phyloP scores from a whole-genome alignment of 1,284 basidiomycete species.

The Marasmius oreades region DNA sequence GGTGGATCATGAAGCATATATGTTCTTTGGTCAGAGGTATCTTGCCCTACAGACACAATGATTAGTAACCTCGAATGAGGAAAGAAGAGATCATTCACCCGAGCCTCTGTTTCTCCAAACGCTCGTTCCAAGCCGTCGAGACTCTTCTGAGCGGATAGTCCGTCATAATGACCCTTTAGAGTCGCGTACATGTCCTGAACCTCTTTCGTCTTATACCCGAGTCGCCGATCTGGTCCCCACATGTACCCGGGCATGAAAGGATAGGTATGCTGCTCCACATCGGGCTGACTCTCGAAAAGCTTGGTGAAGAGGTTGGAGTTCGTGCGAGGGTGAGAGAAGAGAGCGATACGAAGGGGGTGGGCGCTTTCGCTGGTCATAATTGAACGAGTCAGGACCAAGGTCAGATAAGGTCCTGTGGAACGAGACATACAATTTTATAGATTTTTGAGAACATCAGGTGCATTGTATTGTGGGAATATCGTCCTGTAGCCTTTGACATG shows the following conservation, averaged over 20 bases:
- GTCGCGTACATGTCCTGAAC: conserved; percentile 6
- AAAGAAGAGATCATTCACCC: neutral
- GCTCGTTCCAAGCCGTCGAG: conserved; percentile 7
- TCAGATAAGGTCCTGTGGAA: neutral
- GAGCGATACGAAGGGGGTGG: conserved; percentile 6
- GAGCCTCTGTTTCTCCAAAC: conserved; percentile 6
- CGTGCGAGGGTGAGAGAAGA: conserved; percentile 8
- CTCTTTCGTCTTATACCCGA: conserved; percentile 8
- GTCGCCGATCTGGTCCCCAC: conserved; percentile 8
- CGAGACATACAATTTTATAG: neutral
- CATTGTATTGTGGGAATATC: too few relatives aligned
- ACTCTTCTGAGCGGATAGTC: conserved; percentile 3
- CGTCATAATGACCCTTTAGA: conserved; percentile 6
- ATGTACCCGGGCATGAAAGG: conserved; percentile 10
- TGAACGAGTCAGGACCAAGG: neutral
- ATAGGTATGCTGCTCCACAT: conserved; percentile 7
- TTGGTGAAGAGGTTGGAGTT: conserved; percentile 9
- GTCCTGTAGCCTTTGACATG: too few relatives aligned
- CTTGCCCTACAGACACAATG: neutral
- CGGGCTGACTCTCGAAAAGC: conserved; percentile 6
- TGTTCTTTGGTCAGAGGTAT: conserved; percentile 9
- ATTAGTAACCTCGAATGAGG: neutral
- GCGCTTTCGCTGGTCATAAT: neutral
- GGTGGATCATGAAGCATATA: conserved; percentile 9
- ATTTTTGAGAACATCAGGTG: neutral